phyloP scores from a whole-genome alignment of 768 basidiomycete species.

The Phylloporus sp. region DNA sequence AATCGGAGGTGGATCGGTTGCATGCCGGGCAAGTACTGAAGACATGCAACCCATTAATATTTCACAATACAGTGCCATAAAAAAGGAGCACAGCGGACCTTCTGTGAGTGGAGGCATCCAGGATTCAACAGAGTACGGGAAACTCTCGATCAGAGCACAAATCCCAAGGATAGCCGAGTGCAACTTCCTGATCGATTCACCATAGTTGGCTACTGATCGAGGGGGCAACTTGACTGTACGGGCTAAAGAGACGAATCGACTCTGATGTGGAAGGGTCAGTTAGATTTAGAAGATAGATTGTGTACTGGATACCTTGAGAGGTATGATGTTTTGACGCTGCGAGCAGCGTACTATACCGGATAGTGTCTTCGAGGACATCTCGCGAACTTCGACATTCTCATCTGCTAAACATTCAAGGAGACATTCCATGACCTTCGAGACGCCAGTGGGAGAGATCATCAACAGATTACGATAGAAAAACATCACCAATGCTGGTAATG shows the following conservation, averaged over 20 bases:
- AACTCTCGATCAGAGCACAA: slow-evolving; percentile 88
- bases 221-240: slow-evolving; percentile 59
- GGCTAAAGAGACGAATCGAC: slow-evolving; percentile 70
- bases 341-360: slow-evolving; percentile 87
- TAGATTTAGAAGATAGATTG: not conserved
- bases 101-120: slow-evolving; percentile 87
- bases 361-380: slow-evolving; percentile 82
- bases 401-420: slow-evolving; percentile 80
- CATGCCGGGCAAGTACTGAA: slow-evolving; percentile 68
- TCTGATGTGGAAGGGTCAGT: slow-evolving; percentile 38
- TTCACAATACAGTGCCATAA: not conserved
- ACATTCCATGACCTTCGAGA: slow-evolving; percentile 77
- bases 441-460: slow-evolving; percentile 61
- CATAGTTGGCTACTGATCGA: slow-evolving; percentile 65
- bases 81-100: slow-evolving; percentile 37
- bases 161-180: slow-evolving; percentile 94
- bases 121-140: slow-evolving; percentile 91
- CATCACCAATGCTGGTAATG: slow-evolving; percentile 80
- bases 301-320: slow-evolving; percentile 58
- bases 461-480: slow-evolving; percentile 90
- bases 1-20: slow-evolving; percentile 84
- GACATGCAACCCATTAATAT: not conserved
- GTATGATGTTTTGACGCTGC: slow-evolving; percentile 80
- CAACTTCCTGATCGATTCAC: slow-evolving; percentile 64
- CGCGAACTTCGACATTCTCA: slow-evolving; percentile 89